These are phyloP conservation scores for Trypanosoma platydactyli DNA, from an alignment of 208 protist species.

Conservation along the genomic window DNA sequence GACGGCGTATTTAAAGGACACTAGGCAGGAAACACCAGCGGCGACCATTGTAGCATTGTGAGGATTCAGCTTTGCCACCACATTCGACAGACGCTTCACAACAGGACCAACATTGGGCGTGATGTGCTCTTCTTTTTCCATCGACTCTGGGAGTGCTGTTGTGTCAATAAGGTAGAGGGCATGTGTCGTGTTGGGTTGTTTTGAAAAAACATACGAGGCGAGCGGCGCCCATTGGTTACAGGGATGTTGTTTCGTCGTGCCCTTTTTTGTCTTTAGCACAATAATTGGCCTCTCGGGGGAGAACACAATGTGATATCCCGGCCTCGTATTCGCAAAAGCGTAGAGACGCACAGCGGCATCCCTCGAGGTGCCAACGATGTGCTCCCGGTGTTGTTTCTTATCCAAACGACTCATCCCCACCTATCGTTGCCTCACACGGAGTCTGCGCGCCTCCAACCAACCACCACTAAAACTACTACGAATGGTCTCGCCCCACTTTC, in stretches of 20 bases:
- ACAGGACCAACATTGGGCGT: slow-evolving; percentile 46
- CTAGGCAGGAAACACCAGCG: slow-evolving; percentile 50
- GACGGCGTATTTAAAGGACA: slow-evolving; percentile 74
- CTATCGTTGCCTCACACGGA: no score
- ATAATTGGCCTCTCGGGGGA: slow-evolving; percentile 70
- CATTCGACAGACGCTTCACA: slow-evolving; percentile 65
- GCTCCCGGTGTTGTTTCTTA: slow-evolving; percentile 62
- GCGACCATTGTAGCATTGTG: slow-evolving; percentile 73
- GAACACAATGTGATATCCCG: slow-evolving; percentile 67
- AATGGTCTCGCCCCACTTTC: no score
- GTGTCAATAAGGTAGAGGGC: slow-evolving; percentile 77
- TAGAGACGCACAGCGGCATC: slow-evolving; percentile 69
- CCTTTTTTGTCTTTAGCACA: slow-evolving; percentile 71
- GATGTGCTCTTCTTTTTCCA: slow-evolving; percentile 56
- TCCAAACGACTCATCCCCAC: slow-evolving; percentile 66
- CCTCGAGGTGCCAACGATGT: slow-evolving; percentile 55
- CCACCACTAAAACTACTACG: no score
- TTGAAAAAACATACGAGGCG: slow-evolving; percentile 52
- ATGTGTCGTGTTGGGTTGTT: slow-evolving; percentile 68
- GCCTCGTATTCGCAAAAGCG: slow-evolving; percentile 72
- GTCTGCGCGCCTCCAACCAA: no score
- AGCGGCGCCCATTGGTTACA: slow-evolving; percentile 73
- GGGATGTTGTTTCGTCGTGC: slow-evolving; percentile 45
- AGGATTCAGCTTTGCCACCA: slow-evolving; percentile 65
- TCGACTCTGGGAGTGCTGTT: slow-evolving; percentile 31